Evolutionary conservation across 331 rosid species (phyloP).

Genomic region (Phaseolus coccineus): DNA sequence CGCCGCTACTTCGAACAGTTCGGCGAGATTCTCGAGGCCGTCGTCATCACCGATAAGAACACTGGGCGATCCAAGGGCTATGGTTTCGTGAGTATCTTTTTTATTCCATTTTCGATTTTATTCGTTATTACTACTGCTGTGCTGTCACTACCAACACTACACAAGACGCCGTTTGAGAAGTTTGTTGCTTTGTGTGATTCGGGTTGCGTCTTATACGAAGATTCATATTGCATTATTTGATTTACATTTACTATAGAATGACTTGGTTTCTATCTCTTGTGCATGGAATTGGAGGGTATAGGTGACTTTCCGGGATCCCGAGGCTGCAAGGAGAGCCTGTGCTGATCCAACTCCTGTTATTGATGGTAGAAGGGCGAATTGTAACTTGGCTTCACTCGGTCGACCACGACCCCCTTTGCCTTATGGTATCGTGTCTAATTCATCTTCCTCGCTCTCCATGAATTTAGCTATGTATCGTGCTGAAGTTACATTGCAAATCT

Average conservation of each 20-base stretch:
- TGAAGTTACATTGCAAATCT: not conserved
- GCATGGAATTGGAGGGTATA: conserved; percentile 86
- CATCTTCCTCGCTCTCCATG: not conserved
- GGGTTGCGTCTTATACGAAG: not conserved
- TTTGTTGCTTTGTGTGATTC: conserved; percentile 27
- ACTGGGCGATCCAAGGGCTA: conserved; percentile 98
- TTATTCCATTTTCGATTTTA: conserved; percentile 29
- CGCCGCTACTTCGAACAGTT: conserved; percentile 84
- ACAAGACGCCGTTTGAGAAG: not conserved
- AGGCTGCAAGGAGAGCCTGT: conserved; percentile 96
- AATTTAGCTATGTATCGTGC: not conserved
- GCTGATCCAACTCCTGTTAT: conserved; percentile 87
- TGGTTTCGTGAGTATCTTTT: conserved; percentile 87
- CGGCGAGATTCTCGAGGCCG: conserved; percentile 96
- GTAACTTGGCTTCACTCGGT: conserved; percentile 94
- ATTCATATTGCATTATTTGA: not conserved
- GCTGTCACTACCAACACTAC: not conserved
- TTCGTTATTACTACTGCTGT: not conserved
- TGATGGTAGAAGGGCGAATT: conserved; percentile 96
- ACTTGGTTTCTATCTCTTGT: conserved; percentile 71
- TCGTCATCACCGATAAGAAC: conserved; percentile 90
- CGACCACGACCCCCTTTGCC: conserved; percentile 77
- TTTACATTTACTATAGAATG: conserved; percentile 53
- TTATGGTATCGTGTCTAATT: conserved; percentile 56
- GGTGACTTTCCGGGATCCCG: conserved; percentile 99